Evolutionary conservation across 2,329 filamentous ascomycete species (phyloP).

Genomic region (Stagonosporopsis chrysanthemi): DNA sequence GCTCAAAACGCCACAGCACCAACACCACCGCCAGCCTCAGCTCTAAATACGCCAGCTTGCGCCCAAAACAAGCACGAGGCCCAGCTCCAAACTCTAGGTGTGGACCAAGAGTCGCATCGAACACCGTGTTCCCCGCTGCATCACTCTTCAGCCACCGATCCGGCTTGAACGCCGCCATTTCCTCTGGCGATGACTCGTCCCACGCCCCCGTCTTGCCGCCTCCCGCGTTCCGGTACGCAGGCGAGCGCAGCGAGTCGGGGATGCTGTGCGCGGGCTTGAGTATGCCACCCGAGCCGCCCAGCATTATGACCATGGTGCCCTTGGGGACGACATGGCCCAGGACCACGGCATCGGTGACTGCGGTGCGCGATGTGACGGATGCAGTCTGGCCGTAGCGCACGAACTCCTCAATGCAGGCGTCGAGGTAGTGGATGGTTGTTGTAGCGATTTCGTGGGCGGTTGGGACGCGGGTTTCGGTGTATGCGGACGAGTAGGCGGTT

Average conservation of each 20-base stretch:
- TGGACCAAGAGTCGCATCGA: slow-evolving; percentile 33
- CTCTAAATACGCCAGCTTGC: slow-evolving; percentile 38
- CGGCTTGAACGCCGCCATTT: slow-evolving; percentile 48
- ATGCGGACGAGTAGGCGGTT: slow-evolving; percentile 32
- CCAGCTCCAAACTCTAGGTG: slow-evolving; percentile 37
- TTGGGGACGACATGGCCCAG: slow-evolving; percentile 53
- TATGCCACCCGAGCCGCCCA: slow-evolving; percentile 28
- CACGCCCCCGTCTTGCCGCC: slow-evolving; percentile 34
- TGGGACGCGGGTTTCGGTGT: slow-evolving; percentile 29
- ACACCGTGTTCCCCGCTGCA: slow-evolving; percentile 19
- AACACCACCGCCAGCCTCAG: slow-evolving; percentile 36
- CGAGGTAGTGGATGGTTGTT: slow-evolving; percentile 51
- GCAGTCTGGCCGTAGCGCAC: slow-evolving; percentile 43
- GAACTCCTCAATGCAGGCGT: slow-evolving; percentile 54
- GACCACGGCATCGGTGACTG: slow-evolving; percentile 50
- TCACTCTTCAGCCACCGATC: slow-evolving; percentile 51
- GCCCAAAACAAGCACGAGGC: slow-evolving; percentile 36
- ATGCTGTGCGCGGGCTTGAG: slow-evolving; percentile 23
- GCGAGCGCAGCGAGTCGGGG: slow-evolving; percentile 40
- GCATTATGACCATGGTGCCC: slow-evolving; percentile 47
- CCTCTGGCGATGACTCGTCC: slow-evolving; percentile 23
- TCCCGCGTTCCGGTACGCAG: slow-evolving; percentile 33
- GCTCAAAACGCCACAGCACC: slow-evolving; percentile 42
- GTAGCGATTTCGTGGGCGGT: slow-evolving; percentile 43
- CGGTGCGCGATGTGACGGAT: slow-evolving; percentile 37